Percentiles rank a stretch among this genome's conserved stretches.
These are phyloP conservation scores for Diplodia corticola DNA, from an alignment of 2,329 filamentous ascomycete species.

Conservation along the genomic window DNA sequence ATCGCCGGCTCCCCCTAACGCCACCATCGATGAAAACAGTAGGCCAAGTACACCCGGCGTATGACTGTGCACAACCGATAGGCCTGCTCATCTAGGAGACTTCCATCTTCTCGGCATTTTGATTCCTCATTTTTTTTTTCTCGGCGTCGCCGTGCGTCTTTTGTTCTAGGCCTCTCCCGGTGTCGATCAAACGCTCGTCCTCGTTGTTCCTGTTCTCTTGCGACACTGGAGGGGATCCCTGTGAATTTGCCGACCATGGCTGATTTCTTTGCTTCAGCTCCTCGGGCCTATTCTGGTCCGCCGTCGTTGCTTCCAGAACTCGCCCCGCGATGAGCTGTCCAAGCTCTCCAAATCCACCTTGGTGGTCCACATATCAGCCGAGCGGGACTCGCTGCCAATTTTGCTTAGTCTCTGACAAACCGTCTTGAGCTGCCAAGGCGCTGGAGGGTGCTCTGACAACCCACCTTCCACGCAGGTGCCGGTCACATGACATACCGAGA, in stretches of 20 bases:
- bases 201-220: not conserved
- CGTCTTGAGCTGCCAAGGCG: not conserved
- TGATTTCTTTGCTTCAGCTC: not conserved
- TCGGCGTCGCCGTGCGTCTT: not conserved
- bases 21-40: not conserved
- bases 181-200: conserved; percentile 5
- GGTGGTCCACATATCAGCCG: not conserved
- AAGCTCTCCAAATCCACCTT: not conserved
- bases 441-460: not conserved
- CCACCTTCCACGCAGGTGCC: not conserved
- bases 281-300: conserved; percentile 1
- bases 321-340: not conserved
- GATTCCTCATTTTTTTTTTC: not conserved
- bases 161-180: not conserved
- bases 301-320: not conserved
- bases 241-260: not conserved
- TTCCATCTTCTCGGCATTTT: not conserved
- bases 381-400: not conserved
- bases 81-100: not conserved
- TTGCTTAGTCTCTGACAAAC: too few species aligned
- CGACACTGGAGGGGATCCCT: not conserved
- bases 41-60: not conserved
- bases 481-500: not conserved
- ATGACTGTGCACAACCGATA: not conserved
- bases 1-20: not conserved